Base-by-base conservation (phyloP, 176 grass and related monocot genomes). In the Avena eriantha region DNA sequence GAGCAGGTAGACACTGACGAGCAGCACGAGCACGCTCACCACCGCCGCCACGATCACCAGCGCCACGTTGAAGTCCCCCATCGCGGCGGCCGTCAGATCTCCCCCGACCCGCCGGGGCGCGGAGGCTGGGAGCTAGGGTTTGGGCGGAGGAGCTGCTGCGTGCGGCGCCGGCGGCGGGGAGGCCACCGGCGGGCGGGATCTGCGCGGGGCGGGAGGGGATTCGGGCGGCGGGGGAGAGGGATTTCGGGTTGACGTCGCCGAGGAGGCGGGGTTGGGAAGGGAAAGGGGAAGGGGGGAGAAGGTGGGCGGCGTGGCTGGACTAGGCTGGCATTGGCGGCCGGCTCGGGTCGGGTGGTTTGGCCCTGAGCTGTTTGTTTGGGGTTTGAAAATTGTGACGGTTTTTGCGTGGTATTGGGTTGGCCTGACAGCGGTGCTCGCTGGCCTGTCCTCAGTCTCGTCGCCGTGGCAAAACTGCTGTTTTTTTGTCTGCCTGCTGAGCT, bases 61-160 rank as follows among this genome's bases (percentile, higher is more conserved):
- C 8, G 94, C 97, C 16, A 99, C n/a, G 81, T 96, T 99, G 94
- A 97, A 99, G 87, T 99, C 97, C 85, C 97, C 97, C 97, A 99
- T 99, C 71, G 59, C 26, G 15, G 3, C 59, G 11, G 51, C 14
- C 2, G 73, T 34, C 85, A 82, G 89, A 83, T 92, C 87, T 79
- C 78, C 45, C 43, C 43, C 5, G 5, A 45, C 43, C 43, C 7
- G 8, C 2, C 16, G 2, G 31, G 10, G 5, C 17, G 6, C 12
- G 1, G 33, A 8, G 9, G 12, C 0, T 59, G 8, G 4, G 22
- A 7, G 10, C 50, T 85, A 88, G 86, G 86, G 77, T 82, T 82
- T 29, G 71, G 41, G 45, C 0, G 7, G 19, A 57, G 2, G 23
- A 3, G 6, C 45, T 55, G 51, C 16, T 55, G 41, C 17, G 49